Evolutionary conservation across 192 early-diverging fungal species (phyloP), one percentile per base, ranked within the genome.

Genomic region (Gonapodya sp.): DNA sequence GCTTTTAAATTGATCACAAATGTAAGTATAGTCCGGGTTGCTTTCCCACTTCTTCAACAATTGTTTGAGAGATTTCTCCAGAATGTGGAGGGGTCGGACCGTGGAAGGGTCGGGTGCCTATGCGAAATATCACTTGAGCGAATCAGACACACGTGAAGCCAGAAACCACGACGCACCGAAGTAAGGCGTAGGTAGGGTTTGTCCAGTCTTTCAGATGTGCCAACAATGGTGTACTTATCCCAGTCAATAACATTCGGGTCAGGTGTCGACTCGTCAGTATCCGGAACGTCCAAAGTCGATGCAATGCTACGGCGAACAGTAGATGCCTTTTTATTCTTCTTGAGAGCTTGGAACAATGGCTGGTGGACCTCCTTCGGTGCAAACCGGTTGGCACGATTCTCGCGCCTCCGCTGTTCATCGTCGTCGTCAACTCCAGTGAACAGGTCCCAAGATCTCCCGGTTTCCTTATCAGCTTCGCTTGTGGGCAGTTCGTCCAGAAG

Each of bases 1-100:
- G 74, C 93, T 94, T 84, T 99, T 99, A 83, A 99, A 94, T 84
- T 99, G 97, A 83, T 97, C 95, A 84, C 96, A 97, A 35, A 97
- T 95, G 84, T 96, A 99, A 8, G 94, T 91, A 83, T 99, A 99
- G 83, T 99, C 94, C 77, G 86, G 88, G 33, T 98, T 93, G 34
- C 89, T 83, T 31, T 89, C 86, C 97, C 97, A 99, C 83, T 93
- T 93, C 35, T 81, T 36, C 83, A 89, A 91, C 75, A 99, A 84
- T 2, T 94, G 85, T 37, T 94, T 92, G 8, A 98, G 85, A 0
- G 97, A 92, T 78, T 94, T 83, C 78, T 88, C 87, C 36, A 98
- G 84, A 0, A 99, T 84, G 33, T 83, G 85, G 73, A 96, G 85
- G 73, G 97, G 97, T 1, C 97, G 87, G n/a, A 99, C 96, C n/a